phyloP scores from a whole-genome alignment of 805 yeast species.

The Ogataea nitratoaversa region DNA sequence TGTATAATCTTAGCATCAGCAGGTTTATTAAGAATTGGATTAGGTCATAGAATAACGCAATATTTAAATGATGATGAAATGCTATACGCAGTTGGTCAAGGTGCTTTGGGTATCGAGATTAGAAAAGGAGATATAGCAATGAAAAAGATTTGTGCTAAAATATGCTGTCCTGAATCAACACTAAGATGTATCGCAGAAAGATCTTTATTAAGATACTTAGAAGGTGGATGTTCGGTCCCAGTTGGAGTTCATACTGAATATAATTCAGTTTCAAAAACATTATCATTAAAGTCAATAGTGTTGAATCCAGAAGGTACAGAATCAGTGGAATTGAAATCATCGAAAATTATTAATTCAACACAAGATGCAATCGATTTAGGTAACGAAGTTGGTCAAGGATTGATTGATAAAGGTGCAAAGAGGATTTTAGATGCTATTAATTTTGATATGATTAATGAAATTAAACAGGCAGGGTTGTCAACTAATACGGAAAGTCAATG shows the following conservation, averaged over 20 bases:
- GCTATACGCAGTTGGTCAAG: conserved; percentile 99
- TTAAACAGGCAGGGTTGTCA: conserved; percentile 33
- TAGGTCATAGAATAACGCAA: conserved; percentile 72
- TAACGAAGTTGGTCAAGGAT: conserved; percentile 55
- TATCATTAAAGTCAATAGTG: conserved; percentile 66
- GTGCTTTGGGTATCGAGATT: conserved; percentile 92
- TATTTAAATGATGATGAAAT: conserved; percentile 69
- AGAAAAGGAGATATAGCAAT: conserved; percentile 62
- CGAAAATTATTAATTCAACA: conserved; percentile 32
- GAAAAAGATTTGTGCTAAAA: conserved; percentile 52
- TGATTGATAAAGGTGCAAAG: conserved; percentile 78
- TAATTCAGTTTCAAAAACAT: conserved; percentile 36
- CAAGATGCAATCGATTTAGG: conserved; percentile 74
- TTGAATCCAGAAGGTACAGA: conserved; percentile 80
- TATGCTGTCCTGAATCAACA: conserved; percentile 64
- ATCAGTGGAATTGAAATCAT: conserved; percentile 54
- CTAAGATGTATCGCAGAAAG: conserved; percentile 85
- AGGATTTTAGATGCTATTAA: conserved; percentile 76
- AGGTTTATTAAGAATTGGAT: conserved; percentile 71
- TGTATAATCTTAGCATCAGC: conserved; percentile 92
- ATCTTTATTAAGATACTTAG: conserved; percentile 77
- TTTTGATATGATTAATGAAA: conserved; percentile 54
- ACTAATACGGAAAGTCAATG: conserved; percentile 10
- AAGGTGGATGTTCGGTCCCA: conserved; percentile 98
- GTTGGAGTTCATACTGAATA: conserved; percentile 76